Evolutionary conservation across 2,329 filamentous ascomycete genomes (phyloP).

Genomic region (Helotiales sp.): DNA sequence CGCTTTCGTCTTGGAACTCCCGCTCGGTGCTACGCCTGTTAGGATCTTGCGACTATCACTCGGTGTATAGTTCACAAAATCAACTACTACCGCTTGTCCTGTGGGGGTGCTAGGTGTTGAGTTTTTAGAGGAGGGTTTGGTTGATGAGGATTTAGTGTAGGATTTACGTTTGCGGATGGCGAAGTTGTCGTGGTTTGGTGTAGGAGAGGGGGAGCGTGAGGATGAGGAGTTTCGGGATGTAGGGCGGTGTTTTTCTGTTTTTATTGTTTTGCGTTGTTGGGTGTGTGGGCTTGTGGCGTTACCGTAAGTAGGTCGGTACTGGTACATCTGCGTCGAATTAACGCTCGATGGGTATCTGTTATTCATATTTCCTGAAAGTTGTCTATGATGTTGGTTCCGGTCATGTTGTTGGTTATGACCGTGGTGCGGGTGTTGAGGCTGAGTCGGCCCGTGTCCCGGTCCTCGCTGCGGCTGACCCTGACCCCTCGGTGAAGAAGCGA

Average conservation of each 20-base stretch:
- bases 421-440: constrained; percentile 6
- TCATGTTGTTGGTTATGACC: no score
- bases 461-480: constrained; percentile 3
- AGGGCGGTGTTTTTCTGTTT: background rate
- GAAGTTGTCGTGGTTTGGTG: constrained; percentile 10
- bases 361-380: no score
- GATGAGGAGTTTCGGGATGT: background rate
- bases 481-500: constrained; percentile 3
- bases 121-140: constrained; percentile 8
- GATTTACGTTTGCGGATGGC: constrained; percentile 31
- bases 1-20: constrained; percentile 93
- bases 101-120: constrained; percentile 40
- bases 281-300: no score
- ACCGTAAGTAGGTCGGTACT: no score
- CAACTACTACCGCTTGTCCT: constrained; percentile 41
- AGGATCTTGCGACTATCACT: constrained; percentile 77
- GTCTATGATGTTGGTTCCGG: constrained; percentile 1
- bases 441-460: no score
- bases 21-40: constrained; percentile 87
- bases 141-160: constrained; percentile 8
- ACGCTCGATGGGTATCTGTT: no score
- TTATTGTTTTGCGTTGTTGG: no score
- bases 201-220: background rate
- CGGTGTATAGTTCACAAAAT: constrained; percentile 90
- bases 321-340: no score